Percentiles rank a stretch among this genome's conserved stretches.
Conservation (phyloP, 2,329 filamentous ascomycete species). For the Phyllosticta citriasiana region DNA sequence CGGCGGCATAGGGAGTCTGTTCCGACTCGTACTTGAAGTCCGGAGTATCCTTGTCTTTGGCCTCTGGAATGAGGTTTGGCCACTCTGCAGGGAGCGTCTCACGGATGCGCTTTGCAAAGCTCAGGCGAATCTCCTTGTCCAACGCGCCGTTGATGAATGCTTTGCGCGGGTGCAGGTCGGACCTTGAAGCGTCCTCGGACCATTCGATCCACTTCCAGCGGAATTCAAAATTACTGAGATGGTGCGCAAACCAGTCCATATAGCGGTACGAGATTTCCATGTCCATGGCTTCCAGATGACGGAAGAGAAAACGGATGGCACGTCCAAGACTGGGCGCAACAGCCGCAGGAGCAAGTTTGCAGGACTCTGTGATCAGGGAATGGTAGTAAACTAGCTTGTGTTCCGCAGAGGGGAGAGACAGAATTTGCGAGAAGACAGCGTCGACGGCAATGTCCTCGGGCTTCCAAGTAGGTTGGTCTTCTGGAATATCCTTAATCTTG, state of each 20-base stretch:
- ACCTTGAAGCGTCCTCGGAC: constrained; percentile 73
- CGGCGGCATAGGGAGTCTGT: constrained; percentile 65
- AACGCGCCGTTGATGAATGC: constrained; percentile 84
- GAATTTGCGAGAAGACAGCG: constrained; percentile 89
- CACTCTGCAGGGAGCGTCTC: constrained; percentile 83
- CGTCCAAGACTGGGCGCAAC: constrained; percentile 88
- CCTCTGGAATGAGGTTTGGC: constrained; percentile 67
- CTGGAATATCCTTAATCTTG: constrained; percentile 58
- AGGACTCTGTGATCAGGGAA: constrained; percentile 84
- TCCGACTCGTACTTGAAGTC: constrained; percentile 82
- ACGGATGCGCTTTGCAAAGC: constrained; percentile 92
- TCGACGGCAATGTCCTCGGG: constrained; percentile 97
- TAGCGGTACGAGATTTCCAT: constrained; percentile 80
- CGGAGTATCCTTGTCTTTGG: constrained; percentile 91
- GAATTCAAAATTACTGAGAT: constrained; percentile 97
- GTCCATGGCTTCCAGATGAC: constrained; percentile 72
- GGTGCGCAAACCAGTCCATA: constrained; percentile 95
- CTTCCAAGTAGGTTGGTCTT: constrained; percentile 78
- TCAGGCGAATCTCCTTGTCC: constrained; percentile 94
- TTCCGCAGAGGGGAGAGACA: constrained; percentile 75
- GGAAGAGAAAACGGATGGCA: constrained; percentile 85
- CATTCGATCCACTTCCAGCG: constrained; percentile 99
- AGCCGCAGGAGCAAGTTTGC: constrained; percentile 91
- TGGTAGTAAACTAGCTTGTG: constrained; percentile 97
- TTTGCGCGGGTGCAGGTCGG: constrained; percentile 74